Evolutionary conservation across 2,329 filamentous ascomycete genomes (phyloP), one percentile per base, ranked within the genome.

Genomic region (Ascochyta lentis): DNA sequence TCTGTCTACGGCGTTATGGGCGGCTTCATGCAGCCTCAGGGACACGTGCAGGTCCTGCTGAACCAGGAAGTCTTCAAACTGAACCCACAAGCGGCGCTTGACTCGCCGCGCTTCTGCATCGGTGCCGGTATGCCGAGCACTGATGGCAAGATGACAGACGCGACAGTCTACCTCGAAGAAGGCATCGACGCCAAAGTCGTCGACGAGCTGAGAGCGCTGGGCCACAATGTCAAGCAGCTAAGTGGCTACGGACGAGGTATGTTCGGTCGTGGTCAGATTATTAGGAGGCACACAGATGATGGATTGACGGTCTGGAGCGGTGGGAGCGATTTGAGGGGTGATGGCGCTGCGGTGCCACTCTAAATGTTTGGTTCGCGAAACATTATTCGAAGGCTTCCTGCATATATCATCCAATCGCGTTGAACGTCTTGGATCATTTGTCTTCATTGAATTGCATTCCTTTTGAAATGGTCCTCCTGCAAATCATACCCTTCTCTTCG

Each of bases 21-120:
- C 48, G 94, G 92, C 2, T 98, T 96, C 77, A 98, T 98, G 90
- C 95, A 99, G 78, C 95, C 95, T 0, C 95, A 98, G 76, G 95
- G 94, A 22, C 95, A 98, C 58, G 88, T 98, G 0, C 95, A 98
- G 76, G 92, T 96, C 0, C 78, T 99, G 9, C 81, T 98, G 2
- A 96, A 96, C 63, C 93, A 96, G 84, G 77, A 96, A 0, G 86
- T 92, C 0, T 96, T 93, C 66, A 86, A 87, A 1, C 81, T 92
- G 49, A 89, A 88, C 60, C 92, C 93, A 0, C 95, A 99, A 76
- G 87, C 91, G 56, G 92, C 94, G 3, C 83, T 98, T 0, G 95
- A 99, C 71, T 89, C 94, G 3, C 94, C 95, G 15, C 83, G 95
- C n/a, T 84, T 98, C 62, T 97, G 92, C 67, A 91, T 98, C 56